These are phyloP conservation scores for Periconia sp. DNA, from an alignment of 2,329 filamentous ascomycete genomes.

Conservation along the genomic window DNA sequence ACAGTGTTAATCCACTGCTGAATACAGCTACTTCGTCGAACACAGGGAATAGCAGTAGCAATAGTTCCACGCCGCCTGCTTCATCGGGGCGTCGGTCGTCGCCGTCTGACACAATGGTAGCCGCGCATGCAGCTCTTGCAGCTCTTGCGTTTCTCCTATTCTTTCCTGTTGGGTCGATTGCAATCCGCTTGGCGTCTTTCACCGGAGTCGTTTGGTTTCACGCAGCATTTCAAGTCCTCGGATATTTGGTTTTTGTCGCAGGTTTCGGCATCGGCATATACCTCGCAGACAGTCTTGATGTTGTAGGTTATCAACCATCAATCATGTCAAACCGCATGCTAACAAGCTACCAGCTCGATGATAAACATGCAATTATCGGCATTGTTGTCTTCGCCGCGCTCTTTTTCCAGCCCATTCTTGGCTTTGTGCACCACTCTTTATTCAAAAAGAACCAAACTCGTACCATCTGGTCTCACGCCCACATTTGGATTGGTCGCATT, in stretches of 20 bases:
- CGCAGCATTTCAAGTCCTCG: conserved; percentile 51
- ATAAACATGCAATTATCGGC: conserved; percentile 58
- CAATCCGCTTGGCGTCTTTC: conserved; percentile 47
- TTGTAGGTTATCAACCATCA: conserved; percentile 19
- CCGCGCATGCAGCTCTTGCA: conserved; percentile 48
- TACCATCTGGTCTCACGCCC: conserved; percentile 51
- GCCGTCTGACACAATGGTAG: conserved; percentile 36
- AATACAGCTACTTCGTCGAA: conserved; percentile 20
- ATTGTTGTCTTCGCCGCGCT: conserved; percentile 53
- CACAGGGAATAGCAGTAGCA: conserved; percentile 13
- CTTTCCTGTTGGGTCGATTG: conserved; percentile 49
- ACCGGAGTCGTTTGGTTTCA: conserved; percentile 49
- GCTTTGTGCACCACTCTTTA: conserved; percentile 54
- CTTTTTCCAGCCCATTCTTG: conserved; percentile 58
- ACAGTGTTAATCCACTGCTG: conserved; percentile 47
- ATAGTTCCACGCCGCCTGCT: conserved; percentile 21
- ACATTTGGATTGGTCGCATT: conserved; percentile 58
- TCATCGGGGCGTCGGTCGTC: background rate
- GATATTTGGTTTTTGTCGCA: conserved; percentile 50
- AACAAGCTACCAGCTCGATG: conserved; percentile 29
- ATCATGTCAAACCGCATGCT: background rate
- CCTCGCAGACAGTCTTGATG: conserved; percentile 44
- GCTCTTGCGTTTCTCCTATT: conserved; percentile 48
- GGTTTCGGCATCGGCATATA: conserved; percentile 56
- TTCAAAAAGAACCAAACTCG: conserved; percentile 52